Evolutionary conservation across 352 stramenopile species (phyloP), one percentile per base, ranked within the genome.

Genomic region (Phytophthora sp.): DNA sequence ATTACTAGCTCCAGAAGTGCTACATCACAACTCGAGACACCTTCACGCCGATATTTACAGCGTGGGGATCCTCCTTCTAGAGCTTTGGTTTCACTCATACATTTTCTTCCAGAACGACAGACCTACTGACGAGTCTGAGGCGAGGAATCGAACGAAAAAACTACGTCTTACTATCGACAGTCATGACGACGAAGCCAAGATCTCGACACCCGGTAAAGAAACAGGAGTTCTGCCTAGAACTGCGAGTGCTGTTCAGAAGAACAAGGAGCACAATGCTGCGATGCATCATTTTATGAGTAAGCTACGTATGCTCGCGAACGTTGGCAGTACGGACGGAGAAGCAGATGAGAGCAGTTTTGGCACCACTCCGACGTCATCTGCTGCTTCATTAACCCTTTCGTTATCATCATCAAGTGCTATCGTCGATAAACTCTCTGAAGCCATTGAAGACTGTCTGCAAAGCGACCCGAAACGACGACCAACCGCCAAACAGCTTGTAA

Each of bases 381-480:
- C 66, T 7, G 68, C 57, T 27, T 76, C 62, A 11, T 57, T 78
- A 30, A 69, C 65, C 21, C 12, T 79, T 23, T 74, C 69, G 44
- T 55, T 74, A 24, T 64, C 64, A 1, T 77, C 73, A 0, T 73
- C 75, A 7, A 68, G 68, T 13, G 62, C 78, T 35, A 52, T 80
- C 20, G 73, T 80, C 1, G 78, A 82, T 45, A 84, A 80, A 47
- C 46, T 90, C 6, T 72, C 82, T 21, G 54, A 62, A 5, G 55
- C 74, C 6, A 82, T 91, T 39, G 63, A 81, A 35, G 78, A 84
- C 20, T 93, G 83, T 49, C 61, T 93, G 18, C 76, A 88, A 30
- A 80, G 74, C 24, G 76, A 88, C 30, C 76, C 83, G 6, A 83
- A 75, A 51, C 78, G 80, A 41, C 73, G 85, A 1, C 81, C 79